Evolutionary conservation across 2,329 filamentous ascomycete genomes (phyloP).

Genomic region (Corinectria fuckeliana): DNA sequence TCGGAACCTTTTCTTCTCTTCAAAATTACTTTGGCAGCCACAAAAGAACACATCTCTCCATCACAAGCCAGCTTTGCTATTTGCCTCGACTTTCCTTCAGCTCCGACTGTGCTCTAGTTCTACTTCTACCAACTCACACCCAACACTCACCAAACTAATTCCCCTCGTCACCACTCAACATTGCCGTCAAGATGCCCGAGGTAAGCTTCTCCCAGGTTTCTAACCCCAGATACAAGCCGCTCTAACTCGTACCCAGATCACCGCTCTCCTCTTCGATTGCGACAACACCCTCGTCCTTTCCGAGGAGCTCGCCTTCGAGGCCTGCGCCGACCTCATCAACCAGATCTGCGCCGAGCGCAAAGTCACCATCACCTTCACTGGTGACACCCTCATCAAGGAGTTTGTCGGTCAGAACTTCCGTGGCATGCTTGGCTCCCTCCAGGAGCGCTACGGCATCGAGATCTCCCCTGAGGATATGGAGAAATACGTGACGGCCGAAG

Average conservation of each 20-base stretch:
- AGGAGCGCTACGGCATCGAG: slow-evolving; percentile 76
- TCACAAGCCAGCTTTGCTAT: not conserved
- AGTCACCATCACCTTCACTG: slow-evolving; percentile 74
- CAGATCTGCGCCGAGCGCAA: slow-evolving; percentile 75
- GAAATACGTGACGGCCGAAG: slow-evolving; percentile 75
- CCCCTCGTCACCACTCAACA: not conserved
- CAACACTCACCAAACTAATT: not conserved
- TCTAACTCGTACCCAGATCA: slow-evolving; percentile 54
- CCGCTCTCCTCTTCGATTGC: slow-evolving; percentile 75
- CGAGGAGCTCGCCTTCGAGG: slow-evolving; percentile 89
- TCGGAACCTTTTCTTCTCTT: slow-evolving; percentile 10
- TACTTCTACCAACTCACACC: not conserved
- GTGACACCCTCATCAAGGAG: slow-evolving; percentile 78
- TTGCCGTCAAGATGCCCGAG: slow-evolving; percentile 15
- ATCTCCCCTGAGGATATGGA: slow-evolving; percentile 74
- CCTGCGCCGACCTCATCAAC: slow-evolving; percentile 88
- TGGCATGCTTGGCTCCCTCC: slow-evolving; percentile 82
- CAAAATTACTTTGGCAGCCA: slow-evolving; percentile 15
- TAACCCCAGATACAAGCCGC: not conserved
- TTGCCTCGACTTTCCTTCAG: not conserved
- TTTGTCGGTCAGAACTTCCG: slow-evolving; percentile 96
- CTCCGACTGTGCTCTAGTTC: not conserved
- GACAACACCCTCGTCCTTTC: slow-evolving; percentile 95
- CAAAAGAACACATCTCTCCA: slow-evolving; percentile 9
- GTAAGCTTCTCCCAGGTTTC: slow-evolving; percentile 12